Percentiles rank a stretch among this genome's conserved stretches.
phyloP scores from a whole-genome alignment of 2,329 filamentous ascomycete genomes.

The Aureobasidium sp. region DNA sequence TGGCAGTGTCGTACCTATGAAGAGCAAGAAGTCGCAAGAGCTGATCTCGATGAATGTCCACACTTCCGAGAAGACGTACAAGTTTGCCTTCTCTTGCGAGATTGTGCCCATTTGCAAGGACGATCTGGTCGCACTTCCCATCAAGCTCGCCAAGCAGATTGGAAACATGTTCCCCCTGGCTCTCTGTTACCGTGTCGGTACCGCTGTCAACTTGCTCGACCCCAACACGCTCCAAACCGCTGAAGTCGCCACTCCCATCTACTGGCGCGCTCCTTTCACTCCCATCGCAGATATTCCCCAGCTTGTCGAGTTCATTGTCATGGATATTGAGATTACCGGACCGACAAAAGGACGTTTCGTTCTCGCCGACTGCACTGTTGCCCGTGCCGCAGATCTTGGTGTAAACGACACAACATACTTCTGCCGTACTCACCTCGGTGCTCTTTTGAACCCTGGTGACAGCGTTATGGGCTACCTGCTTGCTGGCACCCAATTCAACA shows the following conservation, averaged over 20 bases:
- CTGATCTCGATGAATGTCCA: conserved; percentile 91
- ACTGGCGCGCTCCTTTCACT: conserved; percentile 85
- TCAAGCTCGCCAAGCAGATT: conserved; percentile 76
- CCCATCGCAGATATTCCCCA: conserved; percentile 77
- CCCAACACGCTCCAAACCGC: conserved; percentile 85
- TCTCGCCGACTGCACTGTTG: conserved; percentile 81
- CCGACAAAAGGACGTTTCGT: conserved; percentile 69
- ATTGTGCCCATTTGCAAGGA: conserved; percentile 95
- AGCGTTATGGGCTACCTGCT: conserved; percentile 93
- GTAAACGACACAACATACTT: conserved; percentile 83
- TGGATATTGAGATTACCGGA: conserved; percentile 79
- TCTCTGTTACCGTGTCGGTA: conserved; percentile 83
- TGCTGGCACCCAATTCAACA: conserved; percentile 88
- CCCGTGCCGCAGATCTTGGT: conserved; percentile 78
- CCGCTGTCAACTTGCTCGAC: conserved; percentile 81
- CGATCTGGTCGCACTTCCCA: conserved; percentile 86
- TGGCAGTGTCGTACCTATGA: conserved; percentile 70
- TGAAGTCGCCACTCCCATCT: conserved; percentile 73
- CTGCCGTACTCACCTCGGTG: conserved; percentile 81
- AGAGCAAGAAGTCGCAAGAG: conserved; percentile 79
- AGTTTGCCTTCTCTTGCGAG: conserved; percentile 86
- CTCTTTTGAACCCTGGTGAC: conserved; percentile 79
- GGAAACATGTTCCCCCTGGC: conserved; percentile 85
- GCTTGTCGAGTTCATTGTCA: conserved; percentile 84
- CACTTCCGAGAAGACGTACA: conserved; percentile 85